Conservation (phyloP, 2,329 filamentous ascomycete genomes). For the Apiospora sp. region DNA sequence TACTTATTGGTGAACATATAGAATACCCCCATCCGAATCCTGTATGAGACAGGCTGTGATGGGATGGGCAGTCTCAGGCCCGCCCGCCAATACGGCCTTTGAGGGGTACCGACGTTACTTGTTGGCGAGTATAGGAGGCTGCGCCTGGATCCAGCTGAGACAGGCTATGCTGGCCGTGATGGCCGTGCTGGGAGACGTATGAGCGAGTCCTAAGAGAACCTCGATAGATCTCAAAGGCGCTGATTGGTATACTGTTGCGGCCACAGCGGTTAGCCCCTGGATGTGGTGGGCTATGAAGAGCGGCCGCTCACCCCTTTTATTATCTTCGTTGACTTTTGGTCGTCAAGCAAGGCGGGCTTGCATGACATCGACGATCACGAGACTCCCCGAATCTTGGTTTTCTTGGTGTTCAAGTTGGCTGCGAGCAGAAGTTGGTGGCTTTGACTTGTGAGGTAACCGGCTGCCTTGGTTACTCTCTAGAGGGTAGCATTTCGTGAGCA, state of each 20-base stretch:
- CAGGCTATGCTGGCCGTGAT: not conserved
- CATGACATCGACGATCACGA: slow-evolving; percentile 25
- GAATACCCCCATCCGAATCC: no score
- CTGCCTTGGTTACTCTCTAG: not conserved
- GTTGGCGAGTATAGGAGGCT: not conserved
- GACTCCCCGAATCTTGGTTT: slow-evolving; percentile 32
- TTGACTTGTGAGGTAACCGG: slow-evolving; percentile 9
- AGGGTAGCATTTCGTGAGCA: not conserved
- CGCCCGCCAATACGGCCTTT: not conserved
- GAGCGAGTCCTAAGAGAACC: not conserved
- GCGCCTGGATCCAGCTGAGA: not conserved
- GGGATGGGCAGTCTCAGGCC: not conserved
- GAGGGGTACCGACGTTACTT: not conserved
- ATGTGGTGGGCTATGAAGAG: not conserved
- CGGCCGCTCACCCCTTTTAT: slow-evolving; percentile 3
- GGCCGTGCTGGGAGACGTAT: not conserved
- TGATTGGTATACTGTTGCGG: not conserved
- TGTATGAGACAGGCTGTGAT: not conserved
- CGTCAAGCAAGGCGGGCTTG: no score
- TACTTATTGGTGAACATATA: not conserved
- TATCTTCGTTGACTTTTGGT: not conserved
- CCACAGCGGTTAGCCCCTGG: not conserved
- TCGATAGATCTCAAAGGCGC: not conserved
- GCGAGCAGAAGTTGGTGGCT: not conserved
- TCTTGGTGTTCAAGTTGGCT: not conserved